These are phyloP conservation scores for Podaxis sp. DNA, from an alignment of 768 basidiomycete genomes.

Conservation along the genomic window DNA sequence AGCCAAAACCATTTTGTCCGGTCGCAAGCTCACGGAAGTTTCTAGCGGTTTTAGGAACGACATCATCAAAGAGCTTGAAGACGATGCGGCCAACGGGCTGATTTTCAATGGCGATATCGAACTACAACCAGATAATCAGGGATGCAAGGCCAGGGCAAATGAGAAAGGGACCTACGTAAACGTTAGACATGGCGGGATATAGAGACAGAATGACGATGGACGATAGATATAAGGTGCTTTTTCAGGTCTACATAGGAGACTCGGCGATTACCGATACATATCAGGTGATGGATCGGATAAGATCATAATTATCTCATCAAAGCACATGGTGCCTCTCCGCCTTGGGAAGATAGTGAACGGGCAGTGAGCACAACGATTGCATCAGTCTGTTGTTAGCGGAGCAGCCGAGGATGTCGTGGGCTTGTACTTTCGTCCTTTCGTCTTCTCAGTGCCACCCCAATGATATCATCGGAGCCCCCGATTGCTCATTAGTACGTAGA, in stretches of 20 bases:
- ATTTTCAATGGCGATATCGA: conserved; percentile 57
- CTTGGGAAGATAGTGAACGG: neutral
- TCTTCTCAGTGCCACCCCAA: conserved; percentile 1
- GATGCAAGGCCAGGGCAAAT: neutral
- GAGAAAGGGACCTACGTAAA: conserved; percentile 21
- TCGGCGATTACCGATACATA: neutral
- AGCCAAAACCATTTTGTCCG: conserved; percentile 73
- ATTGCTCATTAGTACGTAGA: no score
- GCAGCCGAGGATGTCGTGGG: neutral
- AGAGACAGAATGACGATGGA: neutral
- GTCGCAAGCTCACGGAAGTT: conserved; percentile 93
- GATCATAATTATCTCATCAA: neutral
- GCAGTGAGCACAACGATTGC: neutral
- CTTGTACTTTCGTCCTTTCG: neutral
- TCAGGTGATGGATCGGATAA: conserved; percentile 1
- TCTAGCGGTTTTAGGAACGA: conserved; percentile 68
- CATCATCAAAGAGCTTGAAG: conserved; percentile 85
- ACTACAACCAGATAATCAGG: conserved; percentile 38
- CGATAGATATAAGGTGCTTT: neutral
- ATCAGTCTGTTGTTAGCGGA: neutral
- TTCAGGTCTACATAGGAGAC: neutral
- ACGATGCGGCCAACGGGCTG: conserved; percentile 54
- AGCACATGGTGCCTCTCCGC: neutral
- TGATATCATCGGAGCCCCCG: neutral
- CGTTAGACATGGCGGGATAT: conserved; percentile 29